A percentile compares a stretch with the other conserved stretches of the same genome.
These are phyloP conservation scores for Luffa aegyptiaca DNA, from an alignment of 306 rosid species.

Conservation along the genomic window DNA sequence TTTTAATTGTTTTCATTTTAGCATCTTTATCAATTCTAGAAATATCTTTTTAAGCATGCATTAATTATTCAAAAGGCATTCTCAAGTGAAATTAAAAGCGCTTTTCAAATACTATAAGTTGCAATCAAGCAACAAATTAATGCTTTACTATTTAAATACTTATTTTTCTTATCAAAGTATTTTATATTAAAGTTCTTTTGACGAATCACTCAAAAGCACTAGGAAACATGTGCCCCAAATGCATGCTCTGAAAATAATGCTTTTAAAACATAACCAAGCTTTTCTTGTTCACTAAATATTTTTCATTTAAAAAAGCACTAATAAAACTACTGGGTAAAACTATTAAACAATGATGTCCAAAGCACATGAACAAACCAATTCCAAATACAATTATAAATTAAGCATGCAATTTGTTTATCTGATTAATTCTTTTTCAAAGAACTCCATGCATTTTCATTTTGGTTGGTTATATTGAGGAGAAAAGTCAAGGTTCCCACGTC, in stretches of 20 bases:
- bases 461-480: too few species aligned
- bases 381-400: background rate
- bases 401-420: background rate
- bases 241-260: background rate
- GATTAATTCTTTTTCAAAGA: background rate
- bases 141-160: too few species aligned
- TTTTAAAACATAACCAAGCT: background rate
- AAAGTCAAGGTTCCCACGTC: too few species aligned
- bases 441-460: background rate
- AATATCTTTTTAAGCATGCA: background rate
- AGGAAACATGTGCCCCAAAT: background rate
- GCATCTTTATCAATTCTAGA: background rate
- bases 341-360: background rate
- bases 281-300: background rate
- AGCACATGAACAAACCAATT: background rate
- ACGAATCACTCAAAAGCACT: background rate
- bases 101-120: background rate
- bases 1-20: background rate
- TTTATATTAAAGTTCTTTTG: background rate
- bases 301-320: background rate
- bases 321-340: background rate
- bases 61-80: background rate
- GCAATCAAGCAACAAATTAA: background rate
- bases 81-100: background rate
- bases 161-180: background rate